phyloP scores from a whole-genome alignment of 139 green algal genomes.

The Coccomyxa sp. region DNA sequence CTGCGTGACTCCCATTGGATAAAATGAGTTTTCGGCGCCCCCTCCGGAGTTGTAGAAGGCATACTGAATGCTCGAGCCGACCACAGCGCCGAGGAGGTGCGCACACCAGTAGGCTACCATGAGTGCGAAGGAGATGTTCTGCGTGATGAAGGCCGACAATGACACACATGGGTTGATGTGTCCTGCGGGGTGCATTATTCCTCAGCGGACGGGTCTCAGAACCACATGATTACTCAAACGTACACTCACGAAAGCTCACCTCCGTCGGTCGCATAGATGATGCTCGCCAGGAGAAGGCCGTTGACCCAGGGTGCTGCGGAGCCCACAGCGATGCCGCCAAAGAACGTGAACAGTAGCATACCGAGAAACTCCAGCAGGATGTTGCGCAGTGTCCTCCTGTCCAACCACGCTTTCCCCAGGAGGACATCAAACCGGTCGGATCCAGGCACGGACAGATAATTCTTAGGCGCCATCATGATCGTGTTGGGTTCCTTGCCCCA shows the following conservation, averaged over 20 bases:
- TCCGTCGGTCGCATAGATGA: background rate
- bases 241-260: background rate
- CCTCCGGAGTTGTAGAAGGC: background rate
- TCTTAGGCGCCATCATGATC: background rate
- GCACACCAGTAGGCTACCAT: background rate
- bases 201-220: background rate
- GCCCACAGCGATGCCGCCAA: background rate
- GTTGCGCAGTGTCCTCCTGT: background rate
- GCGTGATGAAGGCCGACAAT: background rate
- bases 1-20: background rate
- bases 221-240: background rate
- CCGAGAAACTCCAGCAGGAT: background rate
- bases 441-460: background rate
- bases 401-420: background rate
- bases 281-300: background rate
- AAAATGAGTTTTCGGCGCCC: background rate
- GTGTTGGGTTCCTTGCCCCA: background rate
- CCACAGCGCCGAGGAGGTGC: background rate
- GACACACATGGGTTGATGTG: background rate
- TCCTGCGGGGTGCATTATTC: background rate
- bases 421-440: background rate
- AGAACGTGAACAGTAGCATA: background rate
- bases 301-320: background rate
- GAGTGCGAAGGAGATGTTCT: background rate
- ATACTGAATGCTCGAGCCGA: background rate